Evolutionary conservation across 306 rosid species (phyloP), one percentile per base, ranked within the genome.

Genomic region (Cucumis sativus): DNA sequence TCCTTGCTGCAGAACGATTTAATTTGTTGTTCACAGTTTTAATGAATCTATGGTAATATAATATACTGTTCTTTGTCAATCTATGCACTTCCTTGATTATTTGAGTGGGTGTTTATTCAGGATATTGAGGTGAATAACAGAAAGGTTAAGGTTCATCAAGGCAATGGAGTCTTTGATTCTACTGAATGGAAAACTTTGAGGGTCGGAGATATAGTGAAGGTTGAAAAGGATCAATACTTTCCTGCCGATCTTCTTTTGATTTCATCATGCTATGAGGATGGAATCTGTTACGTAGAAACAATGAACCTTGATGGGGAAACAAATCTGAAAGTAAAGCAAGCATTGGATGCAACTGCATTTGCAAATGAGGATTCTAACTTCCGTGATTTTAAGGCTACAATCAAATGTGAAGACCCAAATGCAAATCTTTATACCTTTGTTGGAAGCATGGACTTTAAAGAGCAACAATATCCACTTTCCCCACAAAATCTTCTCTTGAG

Each of bases 291-390:
- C 74, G 99, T 95, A 33, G 99, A 95, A 85, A 95, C 97, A 37
- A 95, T 92, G 99, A 95, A 88, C 83, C 93, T 95, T 79, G 99
- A 95, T 71, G 97, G 99, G 18, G 99, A 95, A 88, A 95, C 99
- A 82, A 95, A 95, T 85, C 79, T 95, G 28, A 95, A 95, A 82
- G 45, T 95, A 70, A 95, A 92, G 78, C 97, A 95, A 85, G 97
- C 89, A 12, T 84, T 90, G 87, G 99, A 89, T 68, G 89, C 79
- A 43, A 90, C 96, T 76, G 89, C 89, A 58, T 81, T 77, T 74
- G 79, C 88, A 74, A 87, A 82, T 4, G 94, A 90, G 57, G 90
- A 92, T 30, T 69, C 79, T 20, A 28, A 79, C 72, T 86, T 90
- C 76, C 18, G 66, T 8, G 80, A 87, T 28, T 95, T 92, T 80